A percentile compares a stretch with the other conserved stretches of the same genome.
Conservation (phyloP, 441 rosid genomes). For the Croton setiger region DNA sequence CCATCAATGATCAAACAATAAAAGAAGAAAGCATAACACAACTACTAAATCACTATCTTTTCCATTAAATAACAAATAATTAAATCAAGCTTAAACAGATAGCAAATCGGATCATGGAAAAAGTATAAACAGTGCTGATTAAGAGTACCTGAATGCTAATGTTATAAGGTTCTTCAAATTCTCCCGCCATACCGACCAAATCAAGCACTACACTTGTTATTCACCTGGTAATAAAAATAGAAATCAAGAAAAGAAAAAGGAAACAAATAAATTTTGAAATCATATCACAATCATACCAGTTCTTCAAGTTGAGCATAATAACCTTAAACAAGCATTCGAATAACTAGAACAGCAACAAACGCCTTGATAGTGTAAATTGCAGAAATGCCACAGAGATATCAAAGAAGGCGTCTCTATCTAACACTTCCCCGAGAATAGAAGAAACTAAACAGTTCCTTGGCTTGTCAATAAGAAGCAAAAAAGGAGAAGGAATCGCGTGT, state of each 20-base stretch:
- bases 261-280: neutral
- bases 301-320: neutral
- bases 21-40: neutral
- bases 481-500: conserved; percentile 3
- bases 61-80: neutral
- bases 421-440: neutral
- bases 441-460: neutral
- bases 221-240: conserved; percentile 19
- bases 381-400: neutral
- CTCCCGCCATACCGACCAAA: conserved; percentile 51
- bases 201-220: conserved; percentile 11
- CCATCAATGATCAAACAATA: neutral
- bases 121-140: neutral
- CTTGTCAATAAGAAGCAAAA: neutral
- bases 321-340: conserved; percentile 12
- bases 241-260: neutral
- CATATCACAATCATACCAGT: neutral
- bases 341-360: neutral
- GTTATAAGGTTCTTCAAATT: conserved; percentile 53
- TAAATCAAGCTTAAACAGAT: conserved; percentile 14
- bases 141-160: conserved; percentile 51
- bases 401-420: neutral
- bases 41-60: neutral
- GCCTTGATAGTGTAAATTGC: neutral
- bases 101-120: conserved; percentile 11